Percentiles rank a stretch among this genome's conserved stretches.
phyloP scores from a whole-genome alignment of 192 early-diverging fungal species.

The Dissophora globulifera region DNA sequence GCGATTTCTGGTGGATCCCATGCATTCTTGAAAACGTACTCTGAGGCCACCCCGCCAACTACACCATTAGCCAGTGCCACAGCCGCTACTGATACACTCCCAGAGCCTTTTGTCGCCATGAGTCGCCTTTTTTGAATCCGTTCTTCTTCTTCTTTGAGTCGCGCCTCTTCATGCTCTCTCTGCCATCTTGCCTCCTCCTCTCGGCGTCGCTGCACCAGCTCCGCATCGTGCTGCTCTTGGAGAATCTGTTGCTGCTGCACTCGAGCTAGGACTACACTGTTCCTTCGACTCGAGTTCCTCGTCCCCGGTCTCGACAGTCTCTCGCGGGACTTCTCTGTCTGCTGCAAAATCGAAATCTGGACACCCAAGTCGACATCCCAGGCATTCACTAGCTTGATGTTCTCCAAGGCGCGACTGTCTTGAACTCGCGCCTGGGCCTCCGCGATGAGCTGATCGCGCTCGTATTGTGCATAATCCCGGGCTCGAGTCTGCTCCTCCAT shows the following conservation, averaged over 20 bases:
- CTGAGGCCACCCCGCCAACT: background rate
- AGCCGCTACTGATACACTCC: conserved; percentile 8
- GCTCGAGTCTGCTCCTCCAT: conserved; percentile 9
- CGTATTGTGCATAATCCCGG: conserved; percentile 15
- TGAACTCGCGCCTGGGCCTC: conserved; percentile 18
- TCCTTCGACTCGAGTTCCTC: conserved; percentile 26
- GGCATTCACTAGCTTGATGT: conserved; percentile 36
- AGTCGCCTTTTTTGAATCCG: conserved; percentile 13
- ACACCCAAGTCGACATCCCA: conserved; percentile 38
- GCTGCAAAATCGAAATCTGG: conserved; percentile 35
- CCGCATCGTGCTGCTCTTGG: conserved; percentile 21
- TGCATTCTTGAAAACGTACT: conserved; percentile 30
- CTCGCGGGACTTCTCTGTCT: conserved; percentile 16
- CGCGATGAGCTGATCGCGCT: conserved; percentile 15
- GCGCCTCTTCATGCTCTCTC: conserved; percentile 31
- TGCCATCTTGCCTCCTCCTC: conserved; percentile 35
- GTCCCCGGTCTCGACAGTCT: conserved; percentile 3
- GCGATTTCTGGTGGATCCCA: conserved; percentile 33
- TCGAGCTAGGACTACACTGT: conserved; percentile 22
- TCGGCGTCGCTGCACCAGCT: conserved; percentile 11
- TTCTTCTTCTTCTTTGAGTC: conserved; percentile 27
- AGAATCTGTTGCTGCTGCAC: conserved; percentile 7
- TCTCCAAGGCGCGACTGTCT: conserved; percentile 26
- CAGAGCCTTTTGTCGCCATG: background rate
- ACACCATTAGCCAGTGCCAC: background rate